Conservation (phyloP, 805 yeast species). For the Wickerhamomyces bisporus region DNA sequence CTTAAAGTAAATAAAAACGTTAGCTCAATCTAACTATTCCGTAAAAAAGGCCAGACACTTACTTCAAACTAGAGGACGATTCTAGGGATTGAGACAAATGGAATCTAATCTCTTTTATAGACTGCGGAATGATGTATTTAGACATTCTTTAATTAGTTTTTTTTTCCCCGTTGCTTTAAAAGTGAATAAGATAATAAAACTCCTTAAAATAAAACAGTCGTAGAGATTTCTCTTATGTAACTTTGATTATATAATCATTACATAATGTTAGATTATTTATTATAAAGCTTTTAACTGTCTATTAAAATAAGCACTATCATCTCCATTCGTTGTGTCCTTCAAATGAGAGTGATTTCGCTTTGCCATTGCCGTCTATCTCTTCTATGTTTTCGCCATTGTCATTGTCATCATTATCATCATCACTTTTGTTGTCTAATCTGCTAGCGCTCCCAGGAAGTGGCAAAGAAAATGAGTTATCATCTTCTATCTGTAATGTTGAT, state of each 20-base stretch:
- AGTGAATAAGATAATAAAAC: too few species aligned
- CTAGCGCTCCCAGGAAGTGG: conserved; percentile 33
- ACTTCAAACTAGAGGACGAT: conserved; percentile 59
- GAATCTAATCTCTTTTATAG: conserved; percentile 75
- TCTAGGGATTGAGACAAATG: conserved; percentile 78
- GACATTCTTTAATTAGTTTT: conserved; percentile 12
- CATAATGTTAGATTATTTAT: too few species aligned
- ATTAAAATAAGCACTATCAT: too few species aligned
- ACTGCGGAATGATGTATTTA: conserved; percentile 35
- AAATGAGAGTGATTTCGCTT: too few species aligned
- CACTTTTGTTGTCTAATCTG: conserved; percentile 1
- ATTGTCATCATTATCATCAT: conserved; percentile 10
- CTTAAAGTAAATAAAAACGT: too few species aligned
- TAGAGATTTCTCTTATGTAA: too few species aligned
- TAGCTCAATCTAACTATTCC: too few species aligned
- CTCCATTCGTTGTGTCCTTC: background rate
- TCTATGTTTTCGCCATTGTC: background rate
- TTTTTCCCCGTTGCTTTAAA: too few species aligned
- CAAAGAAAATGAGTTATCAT: conserved; percentile 48
- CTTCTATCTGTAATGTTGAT: background rate
- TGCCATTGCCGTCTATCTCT: conserved; percentile 4
- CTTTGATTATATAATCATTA: too few species aligned
- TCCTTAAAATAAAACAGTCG: too few species aligned
- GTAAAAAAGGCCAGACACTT: too few species aligned
- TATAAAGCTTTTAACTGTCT: too few species aligned